phyloP scores from a whole-genome alignment of 345 rosid species.

The Gynandropsis gynandra region DNA sequence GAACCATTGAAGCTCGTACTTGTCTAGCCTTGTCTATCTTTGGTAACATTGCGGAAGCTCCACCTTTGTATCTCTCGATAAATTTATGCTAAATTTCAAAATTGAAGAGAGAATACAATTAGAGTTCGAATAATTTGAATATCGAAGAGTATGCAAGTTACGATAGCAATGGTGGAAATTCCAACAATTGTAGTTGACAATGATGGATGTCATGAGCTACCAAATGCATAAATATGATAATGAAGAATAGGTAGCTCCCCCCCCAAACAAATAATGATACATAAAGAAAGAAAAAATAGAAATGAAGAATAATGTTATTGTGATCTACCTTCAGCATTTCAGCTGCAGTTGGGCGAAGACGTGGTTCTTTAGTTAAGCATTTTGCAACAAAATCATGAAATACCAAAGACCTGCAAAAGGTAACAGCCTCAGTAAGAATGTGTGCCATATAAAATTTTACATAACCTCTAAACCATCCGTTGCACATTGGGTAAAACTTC shows the following conservation, averaged over 20 bases:
- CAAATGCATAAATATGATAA: background rate
- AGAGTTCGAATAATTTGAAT: conserved; percentile 16
- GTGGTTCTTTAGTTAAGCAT: conserved; percentile 95
- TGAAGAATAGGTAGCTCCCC: conserved; percentile 1
- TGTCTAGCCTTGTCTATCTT: conserved; percentile 88
- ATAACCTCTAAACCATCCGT: background rate
- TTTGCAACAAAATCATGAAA: conserved; percentile 98
- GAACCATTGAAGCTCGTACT: conserved; percentile 59
- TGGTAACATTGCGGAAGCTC: conserved; percentile 85
- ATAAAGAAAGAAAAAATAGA: conserved; percentile 3
- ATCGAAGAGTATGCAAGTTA: conserved; percentile 11
- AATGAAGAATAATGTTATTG: conserved; percentile 2
- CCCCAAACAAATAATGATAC: background rate
- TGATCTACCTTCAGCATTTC: conserved; percentile 85
- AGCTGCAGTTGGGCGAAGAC: conserved; percentile 85
- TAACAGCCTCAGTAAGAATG: conserved; percentile 10
- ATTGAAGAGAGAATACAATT: conserved; percentile 19
- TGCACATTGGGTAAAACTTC: conserved; percentile 8
- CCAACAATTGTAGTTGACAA: conserved; percentile 15
- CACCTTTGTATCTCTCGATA: conserved; percentile 78
- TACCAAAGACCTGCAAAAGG: conserved; percentile 74
- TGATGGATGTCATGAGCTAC: background rate
- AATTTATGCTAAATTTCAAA: conserved; percentile 73
- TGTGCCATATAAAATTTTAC: conserved; percentile 12
- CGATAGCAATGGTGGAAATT: conserved; percentile 11